Evolutionary conservation across 768 basidiomycete species (phyloP).

Genomic region (Phanerodontia chrysosporium): DNA sequence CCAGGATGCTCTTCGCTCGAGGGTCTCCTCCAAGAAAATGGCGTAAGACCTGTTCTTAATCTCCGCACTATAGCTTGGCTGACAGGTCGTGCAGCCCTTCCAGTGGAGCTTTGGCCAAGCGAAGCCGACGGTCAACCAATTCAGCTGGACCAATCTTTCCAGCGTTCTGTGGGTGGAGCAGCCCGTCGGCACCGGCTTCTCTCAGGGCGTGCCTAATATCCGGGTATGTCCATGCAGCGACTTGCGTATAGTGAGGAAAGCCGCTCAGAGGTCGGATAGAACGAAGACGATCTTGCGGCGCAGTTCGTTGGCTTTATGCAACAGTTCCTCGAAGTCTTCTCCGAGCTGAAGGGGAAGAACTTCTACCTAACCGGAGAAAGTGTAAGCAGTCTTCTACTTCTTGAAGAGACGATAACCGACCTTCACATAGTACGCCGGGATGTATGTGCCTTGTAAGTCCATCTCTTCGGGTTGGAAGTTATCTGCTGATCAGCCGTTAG

Average conservation of each 20-base stretch:
- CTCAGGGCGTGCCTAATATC: conserved; percentile 63
- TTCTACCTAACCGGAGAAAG: conserved; percentile 72
- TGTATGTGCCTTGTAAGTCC: conserved; percentile 54
- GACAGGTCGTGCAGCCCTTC: conserved; percentile 46
- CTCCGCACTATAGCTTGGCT: background rate
- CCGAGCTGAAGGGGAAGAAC: conserved; percentile 68
- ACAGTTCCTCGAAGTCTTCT: conserved; percentile 74
- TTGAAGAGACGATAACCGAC: background rate
- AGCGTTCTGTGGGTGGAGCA: conserved; percentile 75
- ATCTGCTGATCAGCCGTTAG: conserved; percentile 28
- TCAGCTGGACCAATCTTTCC: conserved; percentile 78
- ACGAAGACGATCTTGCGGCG: conserved; percentile 54
- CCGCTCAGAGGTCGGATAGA: conserved; percentile 22
- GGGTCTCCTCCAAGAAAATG: conserved; percentile 71
- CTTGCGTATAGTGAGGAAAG: background rate
- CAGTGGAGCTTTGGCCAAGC: conserved; percentile 63
- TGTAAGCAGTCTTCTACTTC: conserved; percentile 37
- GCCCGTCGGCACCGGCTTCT: conserved; percentile 77
- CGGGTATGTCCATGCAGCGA: conserved; percentile 18
- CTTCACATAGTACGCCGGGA: conserved; percentile 60
- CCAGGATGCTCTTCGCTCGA: conserved; percentile 75
- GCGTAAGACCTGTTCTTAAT: conserved; percentile 37
- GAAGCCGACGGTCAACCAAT: conserved; percentile 56
- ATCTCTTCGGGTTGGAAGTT: background rate
- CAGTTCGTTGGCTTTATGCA: conserved; percentile 59